Conservation (phyloP, 148 eudicot species). For the Rhododendron ovatum region DNA sequence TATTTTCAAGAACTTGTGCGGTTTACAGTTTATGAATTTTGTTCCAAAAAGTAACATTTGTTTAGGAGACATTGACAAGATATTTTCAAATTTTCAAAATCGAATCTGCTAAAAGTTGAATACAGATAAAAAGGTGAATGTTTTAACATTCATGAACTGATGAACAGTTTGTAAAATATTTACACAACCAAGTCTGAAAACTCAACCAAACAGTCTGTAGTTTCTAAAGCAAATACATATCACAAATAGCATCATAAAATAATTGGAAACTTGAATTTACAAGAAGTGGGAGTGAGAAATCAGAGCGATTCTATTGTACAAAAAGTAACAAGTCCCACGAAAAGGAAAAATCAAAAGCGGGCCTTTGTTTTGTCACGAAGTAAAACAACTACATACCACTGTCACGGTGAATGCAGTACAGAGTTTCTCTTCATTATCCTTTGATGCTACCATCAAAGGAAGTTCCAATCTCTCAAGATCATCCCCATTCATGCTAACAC, state of each 20-base stretch:
- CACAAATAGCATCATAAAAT: neutral
- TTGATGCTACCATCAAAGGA: slow-evolving; percentile 76
- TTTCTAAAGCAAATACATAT: neutral
- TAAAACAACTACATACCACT: slow-evolving; percentile 54
- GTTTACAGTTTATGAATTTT: neutral
- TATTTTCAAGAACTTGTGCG: neutral
- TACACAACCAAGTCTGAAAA: neutral
- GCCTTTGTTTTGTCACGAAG: neutral
- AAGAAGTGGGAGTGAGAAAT: neutral
- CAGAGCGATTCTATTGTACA: neutral
- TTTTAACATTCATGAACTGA: neutral
- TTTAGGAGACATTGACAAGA: neutral
- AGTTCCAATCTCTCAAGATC: slow-evolving; percentile 72
- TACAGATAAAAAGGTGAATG: neutral
- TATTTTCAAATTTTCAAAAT: neutral
- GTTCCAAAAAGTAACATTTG: neutral
- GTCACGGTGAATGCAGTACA: slow-evolving; percentile 83
- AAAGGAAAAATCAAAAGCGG: neutral
- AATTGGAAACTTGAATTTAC: neutral
- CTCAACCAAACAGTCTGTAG: neutral
- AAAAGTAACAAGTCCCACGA: neutral
- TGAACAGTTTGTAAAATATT: neutral
- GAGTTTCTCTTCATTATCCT: slow-evolving; percentile 79
- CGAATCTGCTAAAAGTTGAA: neutral
- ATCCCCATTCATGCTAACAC: slow-evolving; percentile 88